Evolutionary conservation across 768 basidiomycete genomes (phyloP).

Genomic region (Termitomyces sp.): DNA sequence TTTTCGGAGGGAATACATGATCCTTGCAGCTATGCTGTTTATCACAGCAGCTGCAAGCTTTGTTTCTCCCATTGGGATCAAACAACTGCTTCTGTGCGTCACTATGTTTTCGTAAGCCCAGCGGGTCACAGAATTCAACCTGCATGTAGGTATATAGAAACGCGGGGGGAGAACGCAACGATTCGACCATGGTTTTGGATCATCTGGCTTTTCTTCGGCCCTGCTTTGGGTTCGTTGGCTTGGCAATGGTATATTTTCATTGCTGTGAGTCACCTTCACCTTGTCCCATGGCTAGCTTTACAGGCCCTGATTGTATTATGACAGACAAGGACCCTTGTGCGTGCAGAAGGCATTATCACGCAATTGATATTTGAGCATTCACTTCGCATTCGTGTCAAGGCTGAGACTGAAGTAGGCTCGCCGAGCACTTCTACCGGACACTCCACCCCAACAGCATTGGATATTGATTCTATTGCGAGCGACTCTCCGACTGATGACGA

Average conservation of each 20-base stretch:
- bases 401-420: slow-evolving; percentile 22
- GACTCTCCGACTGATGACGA: neutral
- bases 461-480: slow-evolving; percentile 9
- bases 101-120: neutral
- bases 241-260: slow-evolving; percentile 52
- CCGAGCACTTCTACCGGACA: slow-evolving; percentile 3
- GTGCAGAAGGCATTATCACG: slow-evolving; percentile 38
- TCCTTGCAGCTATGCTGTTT: slow-evolving; percentile 22
- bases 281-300: neutral
- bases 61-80: slow-evolving; percentile 34
- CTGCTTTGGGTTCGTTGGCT: slow-evolving; percentile 32
- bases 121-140: neutral
- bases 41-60: slow-evolving; percentile 22
- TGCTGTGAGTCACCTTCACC: slow-evolving; percentile 24
- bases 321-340: slow-evolving; percentile 43
- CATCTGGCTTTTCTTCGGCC: slow-evolving; percentile 40
- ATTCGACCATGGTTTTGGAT: slow-evolving; percentile 73
- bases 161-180: slow-evolving; percentile 35
- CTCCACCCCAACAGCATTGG: slow-evolving; percentile 11
- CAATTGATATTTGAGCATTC: slow-evolving; percentile 38
- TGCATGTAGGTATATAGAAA: slow-evolving; percentile 51
- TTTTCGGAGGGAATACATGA: slow-evolving; percentile 28
- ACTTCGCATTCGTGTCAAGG: slow-evolving; percentile 58
- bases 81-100: slow-evolving; percentile 31
- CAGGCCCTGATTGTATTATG: neutral